Percentiles rank a stretch among this genome's conserved stretches.
Conservation (phyloP, 352 stramenopile genomes). For the Phytophthora syringae region DNA sequence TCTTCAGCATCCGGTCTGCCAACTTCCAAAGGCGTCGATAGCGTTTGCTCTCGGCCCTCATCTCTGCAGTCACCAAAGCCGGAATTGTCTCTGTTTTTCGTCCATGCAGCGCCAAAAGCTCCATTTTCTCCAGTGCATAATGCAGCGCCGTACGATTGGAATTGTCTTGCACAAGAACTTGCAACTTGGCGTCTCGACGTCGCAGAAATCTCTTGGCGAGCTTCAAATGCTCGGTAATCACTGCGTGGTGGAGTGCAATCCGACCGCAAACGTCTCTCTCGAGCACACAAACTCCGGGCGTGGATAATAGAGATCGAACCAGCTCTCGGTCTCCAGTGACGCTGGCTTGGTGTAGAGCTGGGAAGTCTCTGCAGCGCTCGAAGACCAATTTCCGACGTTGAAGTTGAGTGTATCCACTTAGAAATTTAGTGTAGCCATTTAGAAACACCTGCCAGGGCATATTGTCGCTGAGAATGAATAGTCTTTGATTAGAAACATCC, state of each 20-base stretch:
- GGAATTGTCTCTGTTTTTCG: not conserved
- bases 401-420: conserved; percentile 10
- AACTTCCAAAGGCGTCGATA: conserved; percentile 47
- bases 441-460: conserved; percentile 55
- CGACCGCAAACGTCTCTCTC: conserved; percentile 48
- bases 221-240: conserved; percentile 43
- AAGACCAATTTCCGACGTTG: conserved; percentile 37
- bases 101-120: conserved; percentile 21
- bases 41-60: conserved; percentile 30
- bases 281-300: conserved; percentile 28
- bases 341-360: conserved; percentile 45
- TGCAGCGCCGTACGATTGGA: conserved; percentile 45
- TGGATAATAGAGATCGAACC: conserved; percentile 28
- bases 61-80: not conserved
- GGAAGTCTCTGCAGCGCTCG: conserved; percentile 41
- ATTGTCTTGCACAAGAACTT: conserved; percentile 52
- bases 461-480: conserved; percentile 42
- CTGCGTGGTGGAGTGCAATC: conserved; percentile 59
- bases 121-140: conserved; percentile 57
- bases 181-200: conserved; percentile 44
- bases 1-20: conserved; percentile 42
- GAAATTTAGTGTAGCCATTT: conserved; percentile 42
- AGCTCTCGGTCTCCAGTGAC: conserved; percentile 22
- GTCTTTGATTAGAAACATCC: not conserved
- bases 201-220: conserved; percentile 42